These are phyloP conservation scores for Rhodotorula sphaerocarpa DNA, from an alignment of 768 basidiomycete species.

Conservation along the genomic window DNA sequence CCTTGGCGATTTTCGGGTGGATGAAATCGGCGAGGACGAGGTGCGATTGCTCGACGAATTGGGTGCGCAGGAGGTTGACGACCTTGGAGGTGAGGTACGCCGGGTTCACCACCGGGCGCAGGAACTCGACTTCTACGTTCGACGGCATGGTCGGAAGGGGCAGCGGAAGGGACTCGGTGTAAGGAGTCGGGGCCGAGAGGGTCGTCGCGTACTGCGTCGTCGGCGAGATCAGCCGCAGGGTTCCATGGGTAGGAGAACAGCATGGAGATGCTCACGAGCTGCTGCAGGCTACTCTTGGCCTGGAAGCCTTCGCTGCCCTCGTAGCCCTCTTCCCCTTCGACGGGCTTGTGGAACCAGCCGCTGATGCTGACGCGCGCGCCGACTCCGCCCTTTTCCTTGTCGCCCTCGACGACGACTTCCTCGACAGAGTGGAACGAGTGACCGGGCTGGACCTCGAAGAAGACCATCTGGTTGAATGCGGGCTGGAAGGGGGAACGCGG, in stretches of 20 bases:
- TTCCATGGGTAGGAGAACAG: background rate
- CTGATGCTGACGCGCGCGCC: constrained; percentile 74
- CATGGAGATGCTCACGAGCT: constrained; percentile 58
- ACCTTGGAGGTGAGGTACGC: constrained; percentile 78
- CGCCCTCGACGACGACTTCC: constrained; percentile 65
- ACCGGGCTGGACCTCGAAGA: constrained; percentile 75
- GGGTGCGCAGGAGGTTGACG: constrained; percentile 65
- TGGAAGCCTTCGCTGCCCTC: constrained; percentile 49
- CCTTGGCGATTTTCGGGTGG: constrained; percentile 56
- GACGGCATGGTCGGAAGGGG: constrained; percentile 51
- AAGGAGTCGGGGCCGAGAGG: constrained; percentile 41
- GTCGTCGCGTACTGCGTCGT: constrained; percentile 44
- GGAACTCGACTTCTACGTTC: constrained; percentile 58
- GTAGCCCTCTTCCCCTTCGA: constrained; percentile 84
- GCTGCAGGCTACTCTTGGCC: constrained; percentile 75
- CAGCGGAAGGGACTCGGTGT: constrained; percentile 41
- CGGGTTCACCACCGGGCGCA: constrained; percentile 76
- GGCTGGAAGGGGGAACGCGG: constrained; percentile 1
- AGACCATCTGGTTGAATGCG: constrained; percentile 44
- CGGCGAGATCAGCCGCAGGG: background rate
- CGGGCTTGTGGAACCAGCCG: constrained; percentile 93
- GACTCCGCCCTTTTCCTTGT: constrained; percentile 53
- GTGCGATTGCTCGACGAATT: constrained; percentile 78
- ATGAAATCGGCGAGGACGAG: constrained; percentile 86
- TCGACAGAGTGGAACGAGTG: constrained; percentile 93